Evolutionary conservation across 2,329 filamentous ascomycete genomes (phyloP).

Genomic region (Aspergillus sojae): DNA sequence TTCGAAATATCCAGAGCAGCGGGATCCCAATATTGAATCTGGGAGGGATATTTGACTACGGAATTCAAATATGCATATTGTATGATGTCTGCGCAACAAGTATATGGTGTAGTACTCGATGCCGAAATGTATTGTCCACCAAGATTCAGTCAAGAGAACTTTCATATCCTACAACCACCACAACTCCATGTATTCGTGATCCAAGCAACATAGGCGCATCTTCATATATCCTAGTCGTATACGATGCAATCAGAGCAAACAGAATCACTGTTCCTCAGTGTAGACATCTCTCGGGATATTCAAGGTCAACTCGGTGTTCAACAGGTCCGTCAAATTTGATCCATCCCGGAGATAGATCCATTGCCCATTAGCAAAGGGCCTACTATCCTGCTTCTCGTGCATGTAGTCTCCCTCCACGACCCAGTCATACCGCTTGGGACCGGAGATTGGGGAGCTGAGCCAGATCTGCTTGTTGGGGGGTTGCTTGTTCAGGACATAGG

Average conservation of each 20-base stretch:
- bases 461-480: slow-evolving; percentile 97
- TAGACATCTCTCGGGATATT: slow-evolving; percentile 53
- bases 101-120: slow-evolving; percentile 11
- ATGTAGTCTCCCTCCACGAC: slow-evolving; percentile 71
- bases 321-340: slow-evolving; percentile 70
- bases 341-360: slow-evolving; percentile 91
- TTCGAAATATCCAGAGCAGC: neutral
- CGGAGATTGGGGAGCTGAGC: slow-evolving; percentile 87
- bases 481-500: slow-evolving; percentile 97
- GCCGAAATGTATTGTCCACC: slow-evolving; percentile 8
- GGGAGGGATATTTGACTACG: neutral
- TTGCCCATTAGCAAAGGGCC: slow-evolving; percentile 56
- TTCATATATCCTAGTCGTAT: neutral
- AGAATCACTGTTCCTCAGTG: slow-evolving; percentile 28
- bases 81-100: slow-evolving; percentile 16
- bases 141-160: neutral
- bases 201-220: neutral
- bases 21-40: no score
- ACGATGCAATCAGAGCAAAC: slow-evolving; percentile 3
- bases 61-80: neutral
- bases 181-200: neutral
- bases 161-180: slow-evolving; percentile 10
- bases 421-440: slow-evolving; percentile 94
- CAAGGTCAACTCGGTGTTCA: slow-evolving; percentile 76
- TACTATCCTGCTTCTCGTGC: slow-evolving; percentile 75